Percentiles rank a stretch among this genome's conserved stretches.
phyloP scores from a whole-genome alignment of 192 early-diverging fungal genomes.

The Coemansia sp. region DNA sequence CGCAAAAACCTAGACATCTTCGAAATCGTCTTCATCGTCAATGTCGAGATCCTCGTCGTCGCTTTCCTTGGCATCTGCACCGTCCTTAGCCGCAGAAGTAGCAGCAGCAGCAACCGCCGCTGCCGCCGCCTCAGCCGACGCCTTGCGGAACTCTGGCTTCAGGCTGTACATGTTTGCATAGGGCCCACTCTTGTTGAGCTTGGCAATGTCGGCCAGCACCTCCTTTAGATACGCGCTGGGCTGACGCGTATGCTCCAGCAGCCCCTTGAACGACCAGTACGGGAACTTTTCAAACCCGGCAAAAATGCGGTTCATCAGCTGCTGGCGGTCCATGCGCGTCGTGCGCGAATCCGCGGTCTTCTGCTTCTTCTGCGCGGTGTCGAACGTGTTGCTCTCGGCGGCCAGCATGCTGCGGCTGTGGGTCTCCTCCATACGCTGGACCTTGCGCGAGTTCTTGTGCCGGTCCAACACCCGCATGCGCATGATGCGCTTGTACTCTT shows the following conservation, averaged over 20 bases:
- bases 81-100: constrained; percentile 9
- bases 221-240: constrained; percentile 80
- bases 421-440: constrained; percentile 17
- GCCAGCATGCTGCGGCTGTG: constrained; percentile 48
- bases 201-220: constrained; percentile 71
- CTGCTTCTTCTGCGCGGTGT: constrained; percentile 46
- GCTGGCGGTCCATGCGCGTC: constrained; percentile 78
- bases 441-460: constrained; percentile 31
- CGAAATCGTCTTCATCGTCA: constrained; percentile 52
- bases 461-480: constrained; percentile 58
- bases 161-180: constrained; percentile 78
- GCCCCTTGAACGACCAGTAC: constrained; percentile 84
- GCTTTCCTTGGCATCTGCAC: neutral
- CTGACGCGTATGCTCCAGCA: constrained; percentile 78
- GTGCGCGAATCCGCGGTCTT: constrained; percentile 63
- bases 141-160: constrained; percentile 74
- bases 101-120: constrained; percentile 17
- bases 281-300: constrained; percentile 68
- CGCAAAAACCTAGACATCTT: constrained; percentile 32
- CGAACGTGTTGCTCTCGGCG: constrained; percentile 32
- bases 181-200: constrained; percentile 77
- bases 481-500: constrained; percentile 65
- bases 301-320: constrained; percentile 83
- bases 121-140: constrained; percentile 15
- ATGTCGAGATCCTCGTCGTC: constrained; percentile 14